Percentiles rank a stretch among this genome's conserved stretches.
Evolutionary conservation across 345 rosid genomes (phyloP).

Genomic region (Sapria himalayana): DNA sequence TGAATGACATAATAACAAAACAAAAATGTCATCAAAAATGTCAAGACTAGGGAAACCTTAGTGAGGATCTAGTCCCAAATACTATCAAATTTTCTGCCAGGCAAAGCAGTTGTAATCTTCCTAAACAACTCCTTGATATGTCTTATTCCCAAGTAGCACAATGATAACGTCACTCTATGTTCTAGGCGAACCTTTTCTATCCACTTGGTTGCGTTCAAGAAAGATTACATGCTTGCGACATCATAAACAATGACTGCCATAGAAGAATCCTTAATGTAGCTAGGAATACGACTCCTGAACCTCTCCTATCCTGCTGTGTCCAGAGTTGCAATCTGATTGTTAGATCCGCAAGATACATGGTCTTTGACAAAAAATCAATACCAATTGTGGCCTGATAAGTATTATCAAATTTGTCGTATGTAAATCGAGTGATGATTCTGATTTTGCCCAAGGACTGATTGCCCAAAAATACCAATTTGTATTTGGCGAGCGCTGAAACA

Average conservation of each 20-base stretch:
- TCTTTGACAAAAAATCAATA: conserved; percentile 78
- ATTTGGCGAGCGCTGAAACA: conserved; percentile 14
- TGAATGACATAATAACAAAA: no score
- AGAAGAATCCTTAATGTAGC: conserved; percentile 88
- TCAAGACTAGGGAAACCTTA: no score
- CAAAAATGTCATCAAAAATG: no score
- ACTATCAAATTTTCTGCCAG: no score
- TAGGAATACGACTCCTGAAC: conserved; percentile 83
- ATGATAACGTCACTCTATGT: conserved; percentile 79
- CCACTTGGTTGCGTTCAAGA: conserved; percentile 84
- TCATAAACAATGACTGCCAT: conserved; percentile 90
- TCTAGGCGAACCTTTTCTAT: conserved; percentile 80
- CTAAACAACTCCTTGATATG: no score
- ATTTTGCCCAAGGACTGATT: conserved; percentile 17
- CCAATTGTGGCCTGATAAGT: conserved; percentile 96
- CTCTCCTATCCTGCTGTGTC: conserved; percentile 98
- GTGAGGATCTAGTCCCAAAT: no score
- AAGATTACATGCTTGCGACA: conserved; percentile 75
- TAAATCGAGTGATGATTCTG: conserved; percentile 20
- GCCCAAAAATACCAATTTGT: no score
- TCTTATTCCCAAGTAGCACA: conserved; percentile 82
- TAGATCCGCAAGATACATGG: conserved; percentile 88
- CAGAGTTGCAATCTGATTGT: conserved; percentile 90
- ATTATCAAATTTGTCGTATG: conserved; percentile 20
- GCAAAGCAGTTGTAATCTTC: no score